phyloP scores from a whole-genome alignment of 495 filamentous ascomycete genomes.

The Penicillium turbatum region DNA sequence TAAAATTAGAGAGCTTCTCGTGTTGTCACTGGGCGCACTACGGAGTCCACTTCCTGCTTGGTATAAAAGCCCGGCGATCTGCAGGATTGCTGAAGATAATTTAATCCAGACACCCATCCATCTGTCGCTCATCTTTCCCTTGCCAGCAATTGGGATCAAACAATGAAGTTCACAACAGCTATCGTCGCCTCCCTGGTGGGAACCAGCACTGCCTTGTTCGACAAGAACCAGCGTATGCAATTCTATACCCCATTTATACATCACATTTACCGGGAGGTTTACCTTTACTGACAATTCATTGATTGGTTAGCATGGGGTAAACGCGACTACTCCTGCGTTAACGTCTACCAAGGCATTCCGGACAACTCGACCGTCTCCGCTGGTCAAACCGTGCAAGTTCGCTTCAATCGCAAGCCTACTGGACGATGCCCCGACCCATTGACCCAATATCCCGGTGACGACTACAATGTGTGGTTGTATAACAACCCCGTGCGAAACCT shows the following conservation, averaged over 20 bases:
- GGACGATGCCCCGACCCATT: constrained; percentile 24
- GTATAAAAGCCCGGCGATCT: constrained; percentile 2
- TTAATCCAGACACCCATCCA: neutral
- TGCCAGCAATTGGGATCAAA: neutral
- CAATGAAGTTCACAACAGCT: constrained; percentile 35
- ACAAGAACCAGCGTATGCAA: constrained; percentile 35
- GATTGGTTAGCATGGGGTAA: constrained; percentile 34
- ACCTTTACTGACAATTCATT: neutral
- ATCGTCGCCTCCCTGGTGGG: constrained; percentile 28
- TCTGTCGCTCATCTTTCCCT: neutral
- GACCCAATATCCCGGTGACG: constrained; percentile 18
- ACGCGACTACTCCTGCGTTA: constrained; percentile 38
- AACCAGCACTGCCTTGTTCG: constrained; percentile 30
- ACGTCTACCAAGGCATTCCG: constrained; percentile 36
- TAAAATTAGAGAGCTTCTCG: constrained; percentile 9
- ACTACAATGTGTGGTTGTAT: constrained; percentile 34
- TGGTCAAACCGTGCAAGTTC: constrained; percentile 24
- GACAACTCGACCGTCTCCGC: constrained; percentile 31
- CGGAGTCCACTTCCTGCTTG: neutral
- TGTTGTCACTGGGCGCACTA: neutral
- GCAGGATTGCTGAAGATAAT: neutral
- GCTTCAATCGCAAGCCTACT: constrained; percentile 32
- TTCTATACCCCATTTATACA: neutral
- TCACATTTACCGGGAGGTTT: neutral
- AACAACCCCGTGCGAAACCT: constrained; percentile 35